Evolutionary conservation across 2,329 filamentous ascomycete genomes (phyloP).

Genomic region (Elsinoe arachidis): DNA sequence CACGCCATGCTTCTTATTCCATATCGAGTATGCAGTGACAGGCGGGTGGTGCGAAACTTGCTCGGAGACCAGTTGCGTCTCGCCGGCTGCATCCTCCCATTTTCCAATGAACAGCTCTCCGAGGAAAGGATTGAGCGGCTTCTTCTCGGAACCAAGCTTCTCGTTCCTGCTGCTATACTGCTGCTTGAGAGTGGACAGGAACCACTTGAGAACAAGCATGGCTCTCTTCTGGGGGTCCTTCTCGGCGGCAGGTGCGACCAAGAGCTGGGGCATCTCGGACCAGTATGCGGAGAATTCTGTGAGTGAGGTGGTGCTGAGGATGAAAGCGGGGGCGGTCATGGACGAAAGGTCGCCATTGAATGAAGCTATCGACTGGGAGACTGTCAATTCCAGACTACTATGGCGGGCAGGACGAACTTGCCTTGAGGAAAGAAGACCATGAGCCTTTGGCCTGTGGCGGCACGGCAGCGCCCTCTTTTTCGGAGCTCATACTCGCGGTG

Average conservation of each 20-base stretch:
- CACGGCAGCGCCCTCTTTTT: slow-evolving; percentile 38
- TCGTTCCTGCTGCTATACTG: slow-evolving; percentile 71
- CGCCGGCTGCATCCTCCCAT: slow-evolving; percentile 76
- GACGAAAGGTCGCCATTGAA: slow-evolving; percentile 50
- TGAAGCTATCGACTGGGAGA: slow-evolving; percentile 41
- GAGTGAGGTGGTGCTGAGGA: slow-evolving; percentile 47
- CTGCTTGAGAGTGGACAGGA: slow-evolving; percentile 84
- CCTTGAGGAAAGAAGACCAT: slow-evolving; percentile 44
- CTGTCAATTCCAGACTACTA: background rate
- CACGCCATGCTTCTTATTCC: slow-evolving; percentile 75
- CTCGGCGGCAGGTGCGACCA: slow-evolving; percentile 75
- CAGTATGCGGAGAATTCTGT: slow-evolving; percentile 51
- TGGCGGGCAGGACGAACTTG: slow-evolving; percentile 19
- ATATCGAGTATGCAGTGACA: slow-evolving; percentile 87
- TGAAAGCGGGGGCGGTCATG: slow-evolving; percentile 49
- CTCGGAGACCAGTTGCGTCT: slow-evolving; percentile 81
- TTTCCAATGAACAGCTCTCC: slow-evolving; percentile 88
- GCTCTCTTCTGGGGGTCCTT: slow-evolving; percentile 72
- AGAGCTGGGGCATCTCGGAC: slow-evolving; percentile 52
- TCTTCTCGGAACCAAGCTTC: slow-evolving; percentile 84
- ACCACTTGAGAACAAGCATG: slow-evolving; percentile 90
- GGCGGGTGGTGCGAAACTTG: slow-evolving; percentile 90
- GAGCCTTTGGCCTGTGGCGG: slow-evolving; percentile 38
- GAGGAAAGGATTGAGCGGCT: slow-evolving; percentile 91
- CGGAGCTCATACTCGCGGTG: slow-evolving; percentile 11